phyloP scores from a whole-genome alignment of 768 basidiomycete species.

The Mycena vulgaris region DNA sequence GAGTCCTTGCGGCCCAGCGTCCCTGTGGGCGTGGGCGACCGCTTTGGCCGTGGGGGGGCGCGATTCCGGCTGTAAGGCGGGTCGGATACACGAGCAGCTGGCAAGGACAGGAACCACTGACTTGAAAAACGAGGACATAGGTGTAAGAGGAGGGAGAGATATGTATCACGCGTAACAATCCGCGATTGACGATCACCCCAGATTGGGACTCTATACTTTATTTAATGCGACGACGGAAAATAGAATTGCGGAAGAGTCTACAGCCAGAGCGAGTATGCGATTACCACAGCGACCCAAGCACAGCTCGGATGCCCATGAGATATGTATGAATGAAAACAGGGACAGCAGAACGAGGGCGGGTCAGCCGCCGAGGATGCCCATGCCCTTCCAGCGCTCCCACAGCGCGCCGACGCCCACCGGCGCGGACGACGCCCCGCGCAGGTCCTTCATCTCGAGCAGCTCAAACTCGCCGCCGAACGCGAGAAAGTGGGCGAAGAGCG shows the following conservation, averaged over 20 bases:
- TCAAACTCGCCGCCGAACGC: slow-evolving; percentile 97
- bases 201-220: not conserved
- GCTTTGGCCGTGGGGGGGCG: slow-evolving; percentile 49
- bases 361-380: slow-evolving; percentile 81
- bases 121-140: slow-evolving; percentile 38
- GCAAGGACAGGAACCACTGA: slow-evolving; percentile 14
- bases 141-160: slow-evolving; percentile 15
- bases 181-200: slow-evolving; percentile 4
- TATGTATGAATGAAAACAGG: slow-evolving; percentile 6
- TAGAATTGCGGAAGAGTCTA: slow-evolving; percentile 9
- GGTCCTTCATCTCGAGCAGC: slow-evolving; percentile 89
- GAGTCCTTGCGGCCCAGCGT: slow-evolving; percentile 50
- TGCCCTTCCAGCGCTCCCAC: slow-evolving; percentile 93
- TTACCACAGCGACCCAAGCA: slow-evolving; percentile 22
- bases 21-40: slow-evolving; percentile 55
- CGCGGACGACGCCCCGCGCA: slow-evolving; percentile 76
- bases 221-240: not conserved
- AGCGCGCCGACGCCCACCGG: slow-evolving; percentile 83
- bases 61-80: slow-evolving; percentile 30
- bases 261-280: slow-evolving; percentile 7
- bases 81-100: slow-evolving; percentile 1
- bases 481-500: slow-evolving; percentile 97
- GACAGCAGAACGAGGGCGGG: slow-evolving; percentile 1
- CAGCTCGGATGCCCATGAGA: slow-evolving; percentile 30
- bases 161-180: slow-evolving; percentile 17